phyloP scores from a whole-genome alignment of 345 rosid species.

The Brassica nigra region DNA sequence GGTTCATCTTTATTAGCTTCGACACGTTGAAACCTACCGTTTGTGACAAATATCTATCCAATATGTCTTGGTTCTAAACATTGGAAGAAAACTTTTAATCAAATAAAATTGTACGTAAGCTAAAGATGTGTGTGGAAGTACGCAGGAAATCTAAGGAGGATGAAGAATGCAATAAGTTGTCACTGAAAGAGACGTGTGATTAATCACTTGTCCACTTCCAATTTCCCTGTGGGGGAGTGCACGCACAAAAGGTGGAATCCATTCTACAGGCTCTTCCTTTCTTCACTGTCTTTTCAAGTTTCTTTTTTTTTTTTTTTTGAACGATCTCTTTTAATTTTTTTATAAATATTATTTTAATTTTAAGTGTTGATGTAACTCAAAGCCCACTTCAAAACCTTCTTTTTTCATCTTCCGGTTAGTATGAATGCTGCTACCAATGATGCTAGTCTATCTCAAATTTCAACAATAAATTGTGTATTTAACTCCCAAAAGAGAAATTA shows the following conservation, averaged over 20 bases:
- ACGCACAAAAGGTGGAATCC: conserved; percentile 73
- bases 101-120: conserved; percentile 23
- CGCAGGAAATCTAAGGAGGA: conserved; percentile 20
- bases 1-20: background rate
- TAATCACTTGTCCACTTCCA: conserved; percentile 59
- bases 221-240: conserved; percentile 70
- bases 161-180: conserved; percentile 36
- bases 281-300: conserved; percentile 51
- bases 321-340: background rate
- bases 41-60: background rate
- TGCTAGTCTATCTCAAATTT: conserved; percentile 11
- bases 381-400: background rate
- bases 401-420: too few species aligned
- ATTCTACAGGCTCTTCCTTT: conserved; percentile 45
- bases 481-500: background rate
- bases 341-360: background rate
- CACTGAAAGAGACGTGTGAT: conserved; percentile 61
- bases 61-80: background rate
- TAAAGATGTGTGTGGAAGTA: conserved; percentile 3
- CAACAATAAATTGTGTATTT: background rate
- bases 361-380: background rate
- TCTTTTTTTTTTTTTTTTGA: background rate
- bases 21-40: background rate
- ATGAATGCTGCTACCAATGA: background rate
- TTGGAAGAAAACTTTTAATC: background rate